Conservation (phyloP, 2,329 filamentous ascomycete species). For the Paraconiothyrium brasiliense region DNA sequence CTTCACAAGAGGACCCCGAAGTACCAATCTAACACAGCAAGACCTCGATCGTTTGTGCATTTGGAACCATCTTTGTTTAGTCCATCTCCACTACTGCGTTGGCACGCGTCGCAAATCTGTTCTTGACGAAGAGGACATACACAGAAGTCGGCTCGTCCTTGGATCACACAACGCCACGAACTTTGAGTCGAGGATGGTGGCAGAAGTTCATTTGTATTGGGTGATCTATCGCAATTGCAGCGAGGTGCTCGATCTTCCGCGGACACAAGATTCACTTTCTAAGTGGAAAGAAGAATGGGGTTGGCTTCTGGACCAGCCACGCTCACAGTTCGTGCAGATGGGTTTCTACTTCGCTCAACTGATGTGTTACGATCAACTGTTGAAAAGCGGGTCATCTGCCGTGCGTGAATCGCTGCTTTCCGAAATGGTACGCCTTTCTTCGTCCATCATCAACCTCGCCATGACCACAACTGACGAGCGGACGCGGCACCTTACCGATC, state of each 20-base stretch:
- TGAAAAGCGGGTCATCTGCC: conserved; percentile 47
- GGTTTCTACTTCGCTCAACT: conserved; percentile 58
- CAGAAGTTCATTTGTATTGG: conserved; percentile 58
- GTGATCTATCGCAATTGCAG: conserved; percentile 54
- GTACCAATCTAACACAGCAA: conserved; percentile 24
- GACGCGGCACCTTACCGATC: conserved; percentile 57
- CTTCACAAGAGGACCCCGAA: conserved; percentile 16
- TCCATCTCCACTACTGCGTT: conserved; percentile 58
- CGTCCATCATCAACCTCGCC: conserved; percentile 52
- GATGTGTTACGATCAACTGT: conserved; percentile 53
- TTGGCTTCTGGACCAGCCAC: conserved; percentile 55
- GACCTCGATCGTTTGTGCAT: conserved; percentile 48
- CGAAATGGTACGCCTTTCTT: conserved; percentile 56
- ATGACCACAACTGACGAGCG: conserved; percentile 57
- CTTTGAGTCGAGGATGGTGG: conserved; percentile 58
- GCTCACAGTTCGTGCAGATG: conserved; percentile 58
- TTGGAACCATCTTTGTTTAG: conserved; percentile 58
- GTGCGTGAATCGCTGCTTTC: conserved; percentile 49
- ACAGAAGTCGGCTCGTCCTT: conserved; percentile 50
- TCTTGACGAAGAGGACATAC: conserved; percentile 50
- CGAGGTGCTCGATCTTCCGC: conserved; percentile 43
- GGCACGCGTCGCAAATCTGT: conserved; percentile 53
- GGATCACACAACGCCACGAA: conserved; percentile 53
- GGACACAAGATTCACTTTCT: conserved; percentile 46
- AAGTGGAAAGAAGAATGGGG: conserved; percentile 54